Base-by-base conservation (phyloP, 352 stramenopile genomes). In the Globisporangium cystogenes region DNA sequence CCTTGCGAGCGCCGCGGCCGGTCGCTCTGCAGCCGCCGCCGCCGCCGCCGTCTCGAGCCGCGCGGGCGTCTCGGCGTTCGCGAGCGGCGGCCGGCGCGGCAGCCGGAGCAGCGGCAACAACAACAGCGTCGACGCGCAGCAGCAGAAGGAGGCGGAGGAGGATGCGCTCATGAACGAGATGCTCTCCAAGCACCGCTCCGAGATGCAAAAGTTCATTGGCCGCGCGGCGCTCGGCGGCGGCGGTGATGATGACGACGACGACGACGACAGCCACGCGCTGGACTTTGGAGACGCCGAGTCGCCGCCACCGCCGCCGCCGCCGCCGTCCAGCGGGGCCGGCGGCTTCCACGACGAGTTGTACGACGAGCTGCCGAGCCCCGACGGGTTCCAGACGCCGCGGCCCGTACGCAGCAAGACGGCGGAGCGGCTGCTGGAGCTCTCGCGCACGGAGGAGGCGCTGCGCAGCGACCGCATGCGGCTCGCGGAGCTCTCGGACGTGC, bases 381-480 rank as follows among this genome's bases (percentile, higher is more conserved):
- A 55, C 29, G 57, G 58, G 7, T 80, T 70, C 48, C 48, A 59
- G 26, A 83, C 63, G 20, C 62, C 71, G 31, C 71, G 76, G 36
- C 35, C 70, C 2, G 55, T 66, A 24, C 58, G 67, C 24, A 64
- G 61, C 47, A 62, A 68, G 7, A 66, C 73, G 6, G 67, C 66
- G n/a, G 72, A 85, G 52, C 61, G 73, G 11, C 57, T 87, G 8
- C 26, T 76, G 45, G 67, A 84, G 43, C 59, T 86, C 6, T 83
- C 75, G 29, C 64, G 65, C 31, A 72, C 65, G 0, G 69, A 87
- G 52, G 63, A 82, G 45, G 40, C 49, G 24, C 40, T 51, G 24
- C 72, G 78, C 47, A 82, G 66, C 8, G 79, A 94, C 50, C 81
- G 83, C 41, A 92, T 94, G 83, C 53, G 66, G 20, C 58, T 92